phyloP scores from a whole-genome alignment of 2,329 filamentous ascomycete species.

The Penicillium sp. region DNA sequence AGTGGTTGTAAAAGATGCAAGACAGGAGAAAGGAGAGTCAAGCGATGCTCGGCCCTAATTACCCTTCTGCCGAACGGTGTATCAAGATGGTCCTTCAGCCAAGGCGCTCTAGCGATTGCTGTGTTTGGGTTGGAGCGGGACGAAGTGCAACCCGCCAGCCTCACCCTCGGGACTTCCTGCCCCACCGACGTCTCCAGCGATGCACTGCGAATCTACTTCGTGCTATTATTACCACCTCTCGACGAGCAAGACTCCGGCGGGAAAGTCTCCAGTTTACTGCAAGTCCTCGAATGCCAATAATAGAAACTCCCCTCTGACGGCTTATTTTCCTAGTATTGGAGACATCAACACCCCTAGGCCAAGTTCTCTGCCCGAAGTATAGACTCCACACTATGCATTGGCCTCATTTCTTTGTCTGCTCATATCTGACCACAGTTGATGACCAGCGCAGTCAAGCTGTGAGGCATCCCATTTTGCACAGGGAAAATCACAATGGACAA shows the following conservation, averaged over 20 bases:
- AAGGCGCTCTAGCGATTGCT: constrained; percentile 6
- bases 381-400: not conserved
- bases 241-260: not conserved
- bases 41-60: not conserved
- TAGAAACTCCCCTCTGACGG: not conserved
- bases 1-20: not conserved
- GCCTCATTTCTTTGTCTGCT: not conserved
- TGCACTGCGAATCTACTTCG: not conserved
- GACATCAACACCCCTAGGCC: not conserved
- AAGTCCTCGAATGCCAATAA: not conserved
- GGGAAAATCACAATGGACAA: no score
- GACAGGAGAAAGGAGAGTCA: constrained; percentile 1
- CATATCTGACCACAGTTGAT: no score
- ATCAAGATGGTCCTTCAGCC: constrained; percentile 1
- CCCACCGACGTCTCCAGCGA: not conserved
- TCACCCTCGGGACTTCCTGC: not conserved
- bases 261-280: not conserved
- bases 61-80: not conserved
- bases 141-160: not conserved
- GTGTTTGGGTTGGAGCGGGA: constrained; percentile 1
- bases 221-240: not conserved
- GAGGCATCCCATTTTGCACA: not conserved
- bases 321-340: not conserved
- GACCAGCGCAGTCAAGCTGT: not conserved
- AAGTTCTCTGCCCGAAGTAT: not conserved